Evolutionary conservation across 2,329 filamentous ascomycete genomes (phyloP).

Genomic region (Aspergillus eucalypticola): DNA sequence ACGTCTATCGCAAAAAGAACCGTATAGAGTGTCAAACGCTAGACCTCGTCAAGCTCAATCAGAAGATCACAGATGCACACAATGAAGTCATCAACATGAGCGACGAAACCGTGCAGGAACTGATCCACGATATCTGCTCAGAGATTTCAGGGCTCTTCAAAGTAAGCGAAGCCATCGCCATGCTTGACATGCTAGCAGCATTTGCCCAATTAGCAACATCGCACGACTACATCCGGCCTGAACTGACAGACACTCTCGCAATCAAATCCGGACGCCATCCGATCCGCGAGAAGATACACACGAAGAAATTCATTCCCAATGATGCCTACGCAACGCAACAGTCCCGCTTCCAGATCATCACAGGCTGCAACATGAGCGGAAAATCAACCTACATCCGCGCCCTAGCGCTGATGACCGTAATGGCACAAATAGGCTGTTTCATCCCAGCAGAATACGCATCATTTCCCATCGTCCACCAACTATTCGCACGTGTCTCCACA

Average conservation of each 20-base stretch:
- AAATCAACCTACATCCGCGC: conserved; percentile 94
- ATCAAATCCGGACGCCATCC: conserved; percentile 76
- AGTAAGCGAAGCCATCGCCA: conserved; percentile 79
- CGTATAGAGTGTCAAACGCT: conserved; percentile 85
- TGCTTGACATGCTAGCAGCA: conserved; percentile 80
- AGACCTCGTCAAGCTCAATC: conserved; percentile 76
- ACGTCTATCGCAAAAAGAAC: conserved; percentile 70
- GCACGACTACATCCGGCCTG: conserved; percentile 67
- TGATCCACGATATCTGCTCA: conserved; percentile 71
- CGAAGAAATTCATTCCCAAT: conserved; percentile 75
- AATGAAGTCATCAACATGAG: conserved; percentile 82
- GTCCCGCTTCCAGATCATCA: conserved; percentile 86
- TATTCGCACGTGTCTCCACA: conserved; percentile 85
- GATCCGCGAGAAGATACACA: conserved; percentile 71
- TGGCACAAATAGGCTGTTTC: conserved; percentile 92
- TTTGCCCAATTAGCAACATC: conserved; percentile 74
- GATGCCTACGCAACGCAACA: conserved; percentile 83
- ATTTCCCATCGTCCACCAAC: conserved; percentile 74
- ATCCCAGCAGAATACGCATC: conserved; percentile 83
- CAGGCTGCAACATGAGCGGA: conserved; percentile 96
- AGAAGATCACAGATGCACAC: conserved; percentile 75
- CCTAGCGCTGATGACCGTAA: conserved; percentile 79
- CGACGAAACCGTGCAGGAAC: conserved; percentile 70
- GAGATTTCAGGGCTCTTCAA: conserved; percentile 75
- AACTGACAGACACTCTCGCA: conserved; percentile 67